A percentile compares a stretch with the other conserved stretches of the same genome.
These are phyloP conservation scores for Salvia miltiorrhiza DNA, from an alignment of 257 asterid genomes.

Conservation along the genomic window DNA sequence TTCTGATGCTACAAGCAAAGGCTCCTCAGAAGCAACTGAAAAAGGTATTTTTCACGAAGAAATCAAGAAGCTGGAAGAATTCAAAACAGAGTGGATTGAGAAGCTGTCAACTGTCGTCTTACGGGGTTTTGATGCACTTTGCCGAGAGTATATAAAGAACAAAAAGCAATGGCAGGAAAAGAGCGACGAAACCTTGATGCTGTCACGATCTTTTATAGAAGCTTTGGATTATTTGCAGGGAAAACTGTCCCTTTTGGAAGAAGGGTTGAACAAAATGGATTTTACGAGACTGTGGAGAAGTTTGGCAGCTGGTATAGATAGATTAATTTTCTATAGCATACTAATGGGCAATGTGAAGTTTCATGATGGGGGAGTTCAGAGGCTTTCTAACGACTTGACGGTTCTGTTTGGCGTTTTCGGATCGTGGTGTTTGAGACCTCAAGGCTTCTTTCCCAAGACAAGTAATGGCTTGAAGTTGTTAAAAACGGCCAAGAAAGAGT, in stretches of 20 bases:
- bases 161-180: slow-evolving; percentile 89
- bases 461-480: slow-evolving; percentile 74
- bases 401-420: slow-evolving; percentile 65
- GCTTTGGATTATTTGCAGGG: slow-evolving; percentile 85
- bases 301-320: slow-evolving; percentile 70
- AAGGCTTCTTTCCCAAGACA: slow-evolving; percentile 87
- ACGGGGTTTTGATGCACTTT: slow-evolving; percentile 76
- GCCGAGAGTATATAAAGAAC: slow-evolving; percentile 80
- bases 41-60: slow-evolving; percentile 50
- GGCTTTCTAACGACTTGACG: slow-evolving; percentile 63
- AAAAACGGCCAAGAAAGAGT: slow-evolving; percentile 45
- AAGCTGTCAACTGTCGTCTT: slow-evolving; percentile 77
- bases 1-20: slow-evolving; percentile 10
- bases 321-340: slow-evolving; percentile 48
- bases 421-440: slow-evolving; percentile 84
- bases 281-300: slow-evolving; percentile 83
- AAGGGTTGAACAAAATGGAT: slow-evolving; percentile 56
- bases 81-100: slow-evolving; percentile 76
- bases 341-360: slow-evolving; percentile 60
- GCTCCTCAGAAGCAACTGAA: too few species aligned
- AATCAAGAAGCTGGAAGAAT: slow-evolving; percentile 50
- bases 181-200: slow-evolving; percentile 50
- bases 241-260: slow-evolving; percentile 61
- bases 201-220: slow-evolving; percentile 59
- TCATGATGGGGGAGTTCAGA: slow-evolving; percentile 62